Base-by-base conservation (phyloP, 768 basidiomycete species). In the Rhodosporidiobolus odoratus region DNA sequence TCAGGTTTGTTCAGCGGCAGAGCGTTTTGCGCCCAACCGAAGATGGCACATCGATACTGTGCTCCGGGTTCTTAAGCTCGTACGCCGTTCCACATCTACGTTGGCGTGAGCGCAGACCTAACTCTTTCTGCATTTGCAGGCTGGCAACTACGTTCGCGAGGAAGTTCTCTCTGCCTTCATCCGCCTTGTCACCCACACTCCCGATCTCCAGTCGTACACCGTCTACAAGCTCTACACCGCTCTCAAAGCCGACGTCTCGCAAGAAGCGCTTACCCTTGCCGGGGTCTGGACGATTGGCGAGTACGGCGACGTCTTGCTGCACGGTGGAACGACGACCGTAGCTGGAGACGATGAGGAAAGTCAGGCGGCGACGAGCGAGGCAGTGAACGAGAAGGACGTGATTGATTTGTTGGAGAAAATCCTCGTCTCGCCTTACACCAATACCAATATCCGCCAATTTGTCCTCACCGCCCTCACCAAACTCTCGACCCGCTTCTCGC, bases 41-140 rank as follows among this genome's bases (percentile, higher is more conserved):
- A 85, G 96, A 73, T 99, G 95, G 95, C 96, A 99, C 79, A 99
- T 99, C 62, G 96, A 98, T 79, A 98, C 96, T 0, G 91, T 97
- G 7, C 81, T 99, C 58, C 86, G 96, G 37, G 91, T 92, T 3
- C 80, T 99, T 71, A 94, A 93, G 79, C 81, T 97, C 77, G 94
- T 95, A 68, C 66, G 37, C 13, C 25, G 15, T 17, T 3, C 19
- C 34, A 27, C 27, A 0, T 35, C 40, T 27, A n/a, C n/a, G n/a
- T 17, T 9, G 5, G 10, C 66, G 12, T 27, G 23, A 25, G 38
- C 34, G 19, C 8, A 21, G 5, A 45, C 61, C 38, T 50, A 48
- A 66, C 37, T 47, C 56, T 8, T 10, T 10, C 27, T 17, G 21
- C 15, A 47, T 35, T 5, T 37, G 8, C 72, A 97, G 94, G 95